Conservation (phyloP, 805 yeast species). For the Phaffomyces thermotolerans region DNA sequence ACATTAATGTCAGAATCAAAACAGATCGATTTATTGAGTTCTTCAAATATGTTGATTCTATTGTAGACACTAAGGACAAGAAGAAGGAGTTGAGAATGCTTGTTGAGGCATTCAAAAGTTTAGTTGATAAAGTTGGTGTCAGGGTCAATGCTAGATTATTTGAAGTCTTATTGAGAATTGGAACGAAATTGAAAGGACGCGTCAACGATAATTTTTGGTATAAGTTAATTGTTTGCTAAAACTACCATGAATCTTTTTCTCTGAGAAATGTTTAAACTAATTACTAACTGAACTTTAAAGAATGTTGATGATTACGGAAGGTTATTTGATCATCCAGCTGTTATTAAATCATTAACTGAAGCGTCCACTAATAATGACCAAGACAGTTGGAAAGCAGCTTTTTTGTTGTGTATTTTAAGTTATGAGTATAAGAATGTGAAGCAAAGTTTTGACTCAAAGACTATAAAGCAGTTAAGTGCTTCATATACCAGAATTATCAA, state of each 20-base stretch:
- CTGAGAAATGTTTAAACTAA: no score
- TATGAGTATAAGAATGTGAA: slow-evolving; percentile 15
- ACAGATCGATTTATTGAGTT: background rate
- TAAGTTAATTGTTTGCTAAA: slow-evolving; percentile 11
- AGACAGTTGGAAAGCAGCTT: slow-evolving; percentile 24
- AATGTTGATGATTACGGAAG: slow-evolving; percentile 16
- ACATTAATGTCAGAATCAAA: background rate
- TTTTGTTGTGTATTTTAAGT: slow-evolving; percentile 19
- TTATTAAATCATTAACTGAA: slow-evolving; percentile 7
- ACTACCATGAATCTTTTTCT: background rate
- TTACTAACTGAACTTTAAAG: background rate
- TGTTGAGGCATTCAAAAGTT: slow-evolving; percentile 7
- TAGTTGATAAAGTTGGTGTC: slow-evolving; percentile 9
- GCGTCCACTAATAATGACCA: slow-evolving; percentile 5
- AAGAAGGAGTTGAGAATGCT: background rate
- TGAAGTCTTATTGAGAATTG: slow-evolving; percentile 20
- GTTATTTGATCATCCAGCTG: slow-evolving; percentile 11
- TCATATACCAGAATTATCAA: slow-evolving; percentile 2
- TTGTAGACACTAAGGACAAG: background rate
- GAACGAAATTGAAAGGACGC: slow-evolving; percentile 11
- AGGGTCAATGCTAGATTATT: slow-evolving; percentile 12
- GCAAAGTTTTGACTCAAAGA: background rate
- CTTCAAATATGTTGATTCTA: background rate
- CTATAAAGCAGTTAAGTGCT: background rate
- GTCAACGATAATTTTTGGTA: slow-evolving; percentile 21